Conservation (phyloP, 768 basidiomycete species). For the Cystobasidiopsis lactophilus region DNA sequence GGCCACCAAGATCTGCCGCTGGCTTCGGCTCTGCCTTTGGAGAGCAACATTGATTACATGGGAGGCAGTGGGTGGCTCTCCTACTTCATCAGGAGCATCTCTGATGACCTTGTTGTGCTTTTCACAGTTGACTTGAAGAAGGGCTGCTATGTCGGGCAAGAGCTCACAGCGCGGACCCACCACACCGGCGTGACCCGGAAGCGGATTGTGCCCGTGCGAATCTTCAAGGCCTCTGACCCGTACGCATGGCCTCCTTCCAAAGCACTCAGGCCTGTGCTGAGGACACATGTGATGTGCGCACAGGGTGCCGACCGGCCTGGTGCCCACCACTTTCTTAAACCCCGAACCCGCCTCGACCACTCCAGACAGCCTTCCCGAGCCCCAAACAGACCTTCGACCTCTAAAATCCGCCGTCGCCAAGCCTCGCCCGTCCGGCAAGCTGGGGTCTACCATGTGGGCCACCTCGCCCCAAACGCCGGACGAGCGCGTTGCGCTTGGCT, state of each 20-base stretch:
- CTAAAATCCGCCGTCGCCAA: neutral
- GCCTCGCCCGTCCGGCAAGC: constrained; percentile 5
- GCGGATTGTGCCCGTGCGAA: constrained; percentile 57
- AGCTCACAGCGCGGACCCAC: constrained; percentile 85
- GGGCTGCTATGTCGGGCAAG: constrained; percentile 96
- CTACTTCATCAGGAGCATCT: constrained; percentile 6
- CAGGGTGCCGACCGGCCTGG: neutral
- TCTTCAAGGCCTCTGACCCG: constrained; percentile 30
- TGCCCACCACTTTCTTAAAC: constrained; percentile 1
- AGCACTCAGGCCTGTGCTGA: no score
- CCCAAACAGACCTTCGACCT: constrained; percentile 4
- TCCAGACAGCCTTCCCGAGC: neutral
- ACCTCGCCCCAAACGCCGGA: neutral
- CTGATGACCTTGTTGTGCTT: no score
- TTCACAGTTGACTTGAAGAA: constrained; percentile 75
- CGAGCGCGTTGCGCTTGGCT: constrained; percentile 2
- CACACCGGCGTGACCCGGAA: constrained; percentile 82
- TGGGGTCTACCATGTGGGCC: neutral
- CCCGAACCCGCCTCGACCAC: neutral
- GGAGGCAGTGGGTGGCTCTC: constrained; percentile 48
- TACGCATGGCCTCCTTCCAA: no score
- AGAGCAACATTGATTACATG: constrained; percentile 85
- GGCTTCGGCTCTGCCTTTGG: constrained; percentile 67
- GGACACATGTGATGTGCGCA: no score
- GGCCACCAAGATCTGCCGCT: constrained; percentile 53